Evolutionary conservation across 768 basidiomycete species (phyloP).

Genomic region (Naganishia antarctica): DNA sequence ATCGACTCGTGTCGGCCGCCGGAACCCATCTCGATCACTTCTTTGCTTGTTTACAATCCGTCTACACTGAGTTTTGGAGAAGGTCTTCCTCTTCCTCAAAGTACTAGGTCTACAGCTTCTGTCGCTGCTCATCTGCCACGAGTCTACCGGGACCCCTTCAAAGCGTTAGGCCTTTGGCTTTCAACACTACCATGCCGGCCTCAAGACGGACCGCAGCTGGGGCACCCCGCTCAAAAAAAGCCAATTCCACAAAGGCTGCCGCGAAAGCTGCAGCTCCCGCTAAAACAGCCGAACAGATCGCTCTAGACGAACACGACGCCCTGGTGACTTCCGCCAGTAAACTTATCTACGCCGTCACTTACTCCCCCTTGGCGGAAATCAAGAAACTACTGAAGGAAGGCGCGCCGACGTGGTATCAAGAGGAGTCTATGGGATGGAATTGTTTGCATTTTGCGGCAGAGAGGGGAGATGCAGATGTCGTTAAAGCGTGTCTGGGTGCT

Average conservation of each 20-base stretch:
- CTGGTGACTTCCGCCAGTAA: slow-evolving; percentile 4
- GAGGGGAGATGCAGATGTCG: slow-evolving; percentile 61
- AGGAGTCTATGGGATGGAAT: slow-evolving; percentile 70
- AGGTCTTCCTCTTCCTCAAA: background rate
- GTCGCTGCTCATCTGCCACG: too few relatives aligned
- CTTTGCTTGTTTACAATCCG: background rate
- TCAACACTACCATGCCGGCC: slow-evolving; percentile 9
- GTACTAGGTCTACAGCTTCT: too few relatives aligned
- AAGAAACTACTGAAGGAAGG: slow-evolving; percentile 49
- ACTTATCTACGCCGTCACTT: slow-evolving; percentile 9
- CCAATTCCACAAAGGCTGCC: slow-evolving; percentile 13
- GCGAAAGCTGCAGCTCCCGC: slow-evolving; percentile 13
- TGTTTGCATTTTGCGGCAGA: slow-evolving; percentile 73
- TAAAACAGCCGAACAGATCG: slow-evolving; percentile 16
- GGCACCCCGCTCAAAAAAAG: background rate
- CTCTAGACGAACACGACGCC: slow-evolving; percentile 10
- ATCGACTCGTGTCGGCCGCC: too few relatives aligned
- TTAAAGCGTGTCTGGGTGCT: slow-evolving; percentile 64
- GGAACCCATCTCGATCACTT: too few relatives aligned
- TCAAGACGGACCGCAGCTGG: background rate
- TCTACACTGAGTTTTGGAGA: too few relatives aligned
- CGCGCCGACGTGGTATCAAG: slow-evolving; percentile 83
- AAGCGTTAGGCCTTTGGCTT: too few relatives aligned
- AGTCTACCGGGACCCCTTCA: too few relatives aligned
- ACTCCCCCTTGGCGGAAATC: slow-evolving; percentile 31